Evolutionary conservation across 1,284 basidiomycete genomes (phyloP).

Genomic region (Cutaneotrichosporon sp.): DNA sequence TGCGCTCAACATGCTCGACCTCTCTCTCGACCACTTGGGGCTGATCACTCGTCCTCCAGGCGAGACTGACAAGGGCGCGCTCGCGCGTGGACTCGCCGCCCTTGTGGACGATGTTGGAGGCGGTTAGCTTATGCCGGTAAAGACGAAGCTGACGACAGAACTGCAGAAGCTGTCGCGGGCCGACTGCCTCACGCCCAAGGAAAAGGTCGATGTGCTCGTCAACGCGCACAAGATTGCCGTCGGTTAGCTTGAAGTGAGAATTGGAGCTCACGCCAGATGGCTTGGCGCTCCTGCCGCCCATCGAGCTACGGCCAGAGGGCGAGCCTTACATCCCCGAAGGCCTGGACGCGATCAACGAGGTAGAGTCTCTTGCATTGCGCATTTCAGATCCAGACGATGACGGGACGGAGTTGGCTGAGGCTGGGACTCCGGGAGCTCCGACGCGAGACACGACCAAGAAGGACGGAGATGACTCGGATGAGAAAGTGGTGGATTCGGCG

Average conservation of each 20-base stretch:
- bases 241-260: conserved; percentile 16
- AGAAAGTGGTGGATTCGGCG: neutral
- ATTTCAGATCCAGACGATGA: conserved; percentile 1
- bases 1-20: conserved; percentile 83
- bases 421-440: neutral
- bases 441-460: neutral
- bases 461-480: neutral
- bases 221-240: conserved; percentile 76
- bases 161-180: conserved; percentile 65
- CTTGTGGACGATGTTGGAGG: conserved; percentile 73
- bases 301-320: conserved; percentile 52
- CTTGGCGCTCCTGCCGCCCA: conserved; percentile 43
- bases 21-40: conserved; percentile 81
- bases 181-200: conserved; percentile 65
- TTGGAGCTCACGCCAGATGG: conserved; percentile 34
- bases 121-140: conserved; percentile 57
- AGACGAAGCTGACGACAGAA: conserved; percentile 54
- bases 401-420: neutral
- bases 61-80: conserved; percentile 53
- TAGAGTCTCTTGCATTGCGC: neutral
- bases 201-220: conserved; percentile 77
- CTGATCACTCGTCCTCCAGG: conserved; percentile 61
- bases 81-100: conserved; percentile 60
- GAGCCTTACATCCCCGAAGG: conserved; percentile 40
- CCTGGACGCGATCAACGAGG: conserved; percentile 13